phyloP scores from a whole-genome alignment of 495 filamentous ascomycete species.

The Penicillium pulvis region DNA sequence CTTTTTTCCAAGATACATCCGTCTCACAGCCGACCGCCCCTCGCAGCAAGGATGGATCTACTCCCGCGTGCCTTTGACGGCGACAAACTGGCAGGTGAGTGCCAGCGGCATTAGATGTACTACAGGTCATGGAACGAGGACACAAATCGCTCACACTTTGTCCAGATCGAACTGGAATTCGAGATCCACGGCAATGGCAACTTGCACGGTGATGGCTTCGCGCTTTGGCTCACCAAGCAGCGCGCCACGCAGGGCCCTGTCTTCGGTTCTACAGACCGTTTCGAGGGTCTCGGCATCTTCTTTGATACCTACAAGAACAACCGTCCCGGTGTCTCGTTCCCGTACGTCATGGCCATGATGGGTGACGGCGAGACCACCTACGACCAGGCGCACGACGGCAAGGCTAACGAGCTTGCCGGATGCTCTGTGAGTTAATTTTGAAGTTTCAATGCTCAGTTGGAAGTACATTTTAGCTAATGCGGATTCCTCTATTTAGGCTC shows the following conservation, averaged over 20 bases:
- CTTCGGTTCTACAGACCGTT: slow-evolving; percentile 84
- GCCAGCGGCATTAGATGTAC: neutral
- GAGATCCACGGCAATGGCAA: slow-evolving; percentile 80
- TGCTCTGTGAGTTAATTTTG: slow-evolving; percentile 66
- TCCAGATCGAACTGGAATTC: slow-evolving; percentile 89
- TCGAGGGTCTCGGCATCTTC: slow-evolving; percentile 95
- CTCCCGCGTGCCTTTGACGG: slow-evolving; percentile 90
- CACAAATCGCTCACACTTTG: neutral
- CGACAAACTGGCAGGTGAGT: slow-evolving; percentile 94
- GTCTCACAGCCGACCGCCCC: slow-evolving; percentile 85
- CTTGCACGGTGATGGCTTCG: slow-evolving; percentile 96
- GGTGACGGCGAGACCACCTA: slow-evolving; percentile 88
- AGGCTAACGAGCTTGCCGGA: slow-evolving; percentile 87
- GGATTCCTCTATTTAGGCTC: slow-evolving; percentile 52
- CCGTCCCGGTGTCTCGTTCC: slow-evolving; percentile 91
- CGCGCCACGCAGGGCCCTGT: slow-evolving; percentile 80
- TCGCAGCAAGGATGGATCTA: slow-evolving; percentile 92
- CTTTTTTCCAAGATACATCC: slow-evolving; percentile 68
- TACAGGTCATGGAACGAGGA: neutral
- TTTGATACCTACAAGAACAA: slow-evolving; percentile 99
- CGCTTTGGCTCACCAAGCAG: slow-evolving; percentile 97
- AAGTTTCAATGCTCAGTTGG: neutral
- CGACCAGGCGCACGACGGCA: slow-evolving; percentile 93
- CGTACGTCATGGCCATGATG: slow-evolving; percentile 98
- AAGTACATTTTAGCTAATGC: neutral